Conservation (phyloP, 805 yeast genomes). For the Spathaspora sp. region DNA sequence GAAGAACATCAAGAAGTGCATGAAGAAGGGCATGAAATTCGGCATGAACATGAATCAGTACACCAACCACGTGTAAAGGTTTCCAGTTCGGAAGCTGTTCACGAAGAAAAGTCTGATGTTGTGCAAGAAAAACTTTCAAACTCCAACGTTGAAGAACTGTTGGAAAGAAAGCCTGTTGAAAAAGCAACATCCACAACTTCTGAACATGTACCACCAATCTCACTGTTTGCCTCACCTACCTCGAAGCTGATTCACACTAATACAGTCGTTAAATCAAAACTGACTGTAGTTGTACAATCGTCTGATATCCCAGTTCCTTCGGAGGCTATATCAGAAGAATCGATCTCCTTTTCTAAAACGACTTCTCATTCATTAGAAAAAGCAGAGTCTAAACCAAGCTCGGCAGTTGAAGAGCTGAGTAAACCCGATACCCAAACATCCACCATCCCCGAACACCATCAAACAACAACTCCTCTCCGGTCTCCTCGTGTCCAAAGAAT, state of each 20-base stretch:
- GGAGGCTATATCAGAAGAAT: not conserved
- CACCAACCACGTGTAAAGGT: not conserved
- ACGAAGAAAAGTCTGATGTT: slow-evolving; percentile 1
- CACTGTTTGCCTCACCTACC: not conserved
- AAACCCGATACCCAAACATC: not conserved
- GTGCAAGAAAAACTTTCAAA: not conserved
- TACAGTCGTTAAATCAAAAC: not conserved
- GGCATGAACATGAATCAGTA: slow-evolving; percentile 1
- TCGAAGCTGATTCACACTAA: not conserved
- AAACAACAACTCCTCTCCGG: not conserved
- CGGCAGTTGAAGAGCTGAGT: not conserved
- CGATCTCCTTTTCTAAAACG: not conserved
- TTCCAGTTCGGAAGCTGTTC: not conserved
- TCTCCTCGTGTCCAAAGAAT: not conserved
- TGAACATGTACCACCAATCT: not conserved
- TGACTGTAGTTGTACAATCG: not conserved
- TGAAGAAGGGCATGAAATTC: no score
- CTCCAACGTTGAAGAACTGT: not conserved
- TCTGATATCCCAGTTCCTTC: not conserved
- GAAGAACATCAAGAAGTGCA: not conserved
- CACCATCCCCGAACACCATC: not conserved
- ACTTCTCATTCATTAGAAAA: no score
- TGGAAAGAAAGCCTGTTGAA: not conserved
- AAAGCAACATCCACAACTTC: not conserved
- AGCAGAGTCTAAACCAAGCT: not conserved